Evolutionary conservation across 2,329 filamentous ascomycete species (phyloP).

Genomic region (Aphanoascus verrucosus): DNA sequence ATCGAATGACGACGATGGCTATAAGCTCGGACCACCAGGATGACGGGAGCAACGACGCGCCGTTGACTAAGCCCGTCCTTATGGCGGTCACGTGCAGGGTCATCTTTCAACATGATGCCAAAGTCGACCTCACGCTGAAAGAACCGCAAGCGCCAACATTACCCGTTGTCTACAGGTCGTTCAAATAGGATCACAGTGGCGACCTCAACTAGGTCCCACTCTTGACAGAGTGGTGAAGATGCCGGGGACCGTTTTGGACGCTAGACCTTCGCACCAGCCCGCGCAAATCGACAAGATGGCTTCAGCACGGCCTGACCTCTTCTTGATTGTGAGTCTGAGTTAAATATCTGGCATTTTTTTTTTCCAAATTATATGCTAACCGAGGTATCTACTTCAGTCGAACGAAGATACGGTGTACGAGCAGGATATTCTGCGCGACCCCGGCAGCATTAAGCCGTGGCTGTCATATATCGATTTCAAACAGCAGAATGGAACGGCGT

Average conservation of each 20-base stretch:
- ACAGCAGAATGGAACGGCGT: constrained; percentile 66
- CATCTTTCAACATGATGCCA: constrained; percentile 21
- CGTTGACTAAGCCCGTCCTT: background rate
- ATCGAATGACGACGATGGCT: background rate
- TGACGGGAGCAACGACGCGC: background rate
- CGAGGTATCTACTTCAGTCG: constrained; percentile 43
- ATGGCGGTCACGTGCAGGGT: constrained; percentile 21
- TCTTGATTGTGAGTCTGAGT: constrained; percentile 34
- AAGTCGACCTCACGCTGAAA: constrained; percentile 21
- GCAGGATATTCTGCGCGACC: constrained; percentile 81
- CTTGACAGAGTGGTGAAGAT: constrained; percentile 34
- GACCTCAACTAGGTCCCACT: constrained; percentile 17
- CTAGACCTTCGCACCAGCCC: constrained; percentile 36
- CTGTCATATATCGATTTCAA: constrained; percentile 90
- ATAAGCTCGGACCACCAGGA: constrained; percentile 5
- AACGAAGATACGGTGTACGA: constrained; percentile 93
- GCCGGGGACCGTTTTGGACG: constrained; percentile 42
- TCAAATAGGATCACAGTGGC: constrained; percentile 12
- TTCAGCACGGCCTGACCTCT: constrained; percentile 35
- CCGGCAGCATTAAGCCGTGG: constrained; percentile 84
- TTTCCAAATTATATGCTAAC: constrained; percentile 23
- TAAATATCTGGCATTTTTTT: background rate
- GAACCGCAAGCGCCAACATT: constrained; percentile 9
- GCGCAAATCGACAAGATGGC: constrained; percentile 35
- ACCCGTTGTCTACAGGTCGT: constrained; percentile 1